These are phyloP conservation scores for Rosa multiflora DNA, from an alignment of 306 rosid species.

Conservation along the genomic window DNA sequence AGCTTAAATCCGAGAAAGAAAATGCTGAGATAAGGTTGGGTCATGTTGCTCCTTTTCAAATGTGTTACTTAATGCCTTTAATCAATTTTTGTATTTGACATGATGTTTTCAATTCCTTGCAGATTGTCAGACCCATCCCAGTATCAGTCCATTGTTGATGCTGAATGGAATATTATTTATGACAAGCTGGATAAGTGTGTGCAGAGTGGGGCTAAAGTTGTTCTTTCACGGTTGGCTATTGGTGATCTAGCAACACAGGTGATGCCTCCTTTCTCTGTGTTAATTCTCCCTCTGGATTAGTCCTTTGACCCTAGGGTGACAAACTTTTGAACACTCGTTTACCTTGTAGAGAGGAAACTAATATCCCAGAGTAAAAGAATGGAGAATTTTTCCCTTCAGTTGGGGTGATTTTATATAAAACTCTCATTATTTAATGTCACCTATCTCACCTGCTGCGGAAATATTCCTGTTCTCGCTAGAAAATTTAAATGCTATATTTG, in stretches of 20 bases:
- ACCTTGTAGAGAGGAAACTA: not conserved
- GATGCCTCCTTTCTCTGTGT: conserved; percentile 17
- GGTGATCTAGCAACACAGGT: conserved; percentile 99
- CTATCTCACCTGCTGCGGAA: not conserved
- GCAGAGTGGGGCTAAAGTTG: conserved; percentile 90
- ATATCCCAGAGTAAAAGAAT: not conserved
- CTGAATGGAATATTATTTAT: conserved; percentile 98
- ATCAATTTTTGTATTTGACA: conserved; percentile 11
- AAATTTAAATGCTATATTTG: not conserved
- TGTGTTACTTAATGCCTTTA: not conserved
- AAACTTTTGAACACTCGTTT: not conserved
- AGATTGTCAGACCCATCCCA: conserved; percentile 96
- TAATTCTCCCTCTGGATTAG: not conserved
- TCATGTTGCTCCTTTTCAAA: conserved; percentile 8
- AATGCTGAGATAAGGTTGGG: conserved; percentile 95
- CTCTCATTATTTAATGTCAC: not conserved
- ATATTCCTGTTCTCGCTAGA: not conserved
- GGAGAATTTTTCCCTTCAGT: not conserved
- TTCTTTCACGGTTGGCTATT: conserved; percentile 96
- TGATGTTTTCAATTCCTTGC: conserved; percentile 23
- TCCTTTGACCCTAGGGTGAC: not conserved
- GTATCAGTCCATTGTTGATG: conserved; percentile 98
- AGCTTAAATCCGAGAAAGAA: conserved; percentile 98
- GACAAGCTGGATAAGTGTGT: conserved; percentile 96
- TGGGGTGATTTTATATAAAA: not conserved